phyloP scores from a whole-genome alignment of 345 rosid species.

The Eucalyptus regnans region DNA sequence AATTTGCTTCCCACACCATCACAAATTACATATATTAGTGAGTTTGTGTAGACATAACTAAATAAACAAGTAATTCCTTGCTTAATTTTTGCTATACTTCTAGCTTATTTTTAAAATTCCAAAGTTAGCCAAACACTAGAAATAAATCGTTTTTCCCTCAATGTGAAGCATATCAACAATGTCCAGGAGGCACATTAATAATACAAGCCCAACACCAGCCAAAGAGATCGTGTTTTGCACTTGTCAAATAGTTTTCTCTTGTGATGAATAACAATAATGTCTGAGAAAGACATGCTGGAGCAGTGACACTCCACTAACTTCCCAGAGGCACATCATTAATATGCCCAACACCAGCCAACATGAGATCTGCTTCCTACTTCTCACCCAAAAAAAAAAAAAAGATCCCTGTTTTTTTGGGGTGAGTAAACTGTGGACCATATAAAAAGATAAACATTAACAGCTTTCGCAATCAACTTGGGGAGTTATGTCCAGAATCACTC shows the following conservation, averaged over 20 bases:
- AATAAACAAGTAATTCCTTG: not conserved
- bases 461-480: not conserved
- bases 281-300: not conserved
- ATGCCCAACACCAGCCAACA: not conserved
- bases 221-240: not conserved
- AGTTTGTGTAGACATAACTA: not conserved
- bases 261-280: not conserved
- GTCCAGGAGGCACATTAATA: not conserved
- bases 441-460: not conserved
- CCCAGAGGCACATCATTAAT: not conserved
- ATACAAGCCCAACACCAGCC: not conserved
- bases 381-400: not conserved
- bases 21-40: not conserved
- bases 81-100: not conserved
- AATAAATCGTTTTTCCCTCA: not conserved
- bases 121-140: not conserved
- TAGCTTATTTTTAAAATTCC: not conserved
- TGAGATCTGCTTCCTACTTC: not conserved
- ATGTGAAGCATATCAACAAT: not conserved
- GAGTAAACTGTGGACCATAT: not conserved
- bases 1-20: not conserved
- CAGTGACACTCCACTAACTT: not conserved
- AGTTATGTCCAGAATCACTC: not conserved
- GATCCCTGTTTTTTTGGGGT: not conserved
- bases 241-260: not conserved